Evolutionary conservation across 2,329 filamentous ascomycete genomes (phyloP), one percentile per base, ranked within the genome.

Genomic region (Xylariaceae sp.): DNA sequence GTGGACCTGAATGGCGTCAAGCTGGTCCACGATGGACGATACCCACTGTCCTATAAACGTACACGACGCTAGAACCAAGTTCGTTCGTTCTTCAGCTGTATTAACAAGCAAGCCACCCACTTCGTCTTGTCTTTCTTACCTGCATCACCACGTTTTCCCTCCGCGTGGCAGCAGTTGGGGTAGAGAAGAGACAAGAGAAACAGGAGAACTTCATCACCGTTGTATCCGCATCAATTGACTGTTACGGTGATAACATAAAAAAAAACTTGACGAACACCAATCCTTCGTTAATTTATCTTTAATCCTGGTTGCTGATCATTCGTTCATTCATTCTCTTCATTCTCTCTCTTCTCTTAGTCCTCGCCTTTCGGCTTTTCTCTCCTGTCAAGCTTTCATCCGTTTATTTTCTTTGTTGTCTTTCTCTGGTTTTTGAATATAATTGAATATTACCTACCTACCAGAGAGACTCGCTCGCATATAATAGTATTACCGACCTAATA

Each of bases 401-500:
- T 39, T 51, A 10, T 54, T 18, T 54, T 18, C 17, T 18, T 53
- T 30, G 11, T 48, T 60, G 8, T 53, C 63, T 30, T 62, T 30
- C 23, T 5, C 23, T 30, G 23, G 23, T 30, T 30, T n/a, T n/a
- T n/a, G n/a, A n/a, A n/a, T n/a, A n/a, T n/a, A n/a, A n/a, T n/a
- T n/a, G n/a, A n/a, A n/a, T n/a, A n/a, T n/a, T n/a, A n/a, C n/a
- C n/a, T n/a, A n/a, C n/a, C n/a, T 5, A 5, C 23, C 23, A 30
- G 23, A 30, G 23, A 30, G 1, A 1, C 5, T 30, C 23, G 4
- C 23, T 30, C 23, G 47, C n/a, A 30, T 9, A 15, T n/a, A n/a
- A 23, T 11, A 71, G 68, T 65, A 51, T 52, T 61, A 49, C 51
- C 65, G 59, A 55, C 57, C 63, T 47, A 61, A 61, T 61, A 67